Conservation (phyloP, 208 protist genomes). For the Leishmania major region DNA sequence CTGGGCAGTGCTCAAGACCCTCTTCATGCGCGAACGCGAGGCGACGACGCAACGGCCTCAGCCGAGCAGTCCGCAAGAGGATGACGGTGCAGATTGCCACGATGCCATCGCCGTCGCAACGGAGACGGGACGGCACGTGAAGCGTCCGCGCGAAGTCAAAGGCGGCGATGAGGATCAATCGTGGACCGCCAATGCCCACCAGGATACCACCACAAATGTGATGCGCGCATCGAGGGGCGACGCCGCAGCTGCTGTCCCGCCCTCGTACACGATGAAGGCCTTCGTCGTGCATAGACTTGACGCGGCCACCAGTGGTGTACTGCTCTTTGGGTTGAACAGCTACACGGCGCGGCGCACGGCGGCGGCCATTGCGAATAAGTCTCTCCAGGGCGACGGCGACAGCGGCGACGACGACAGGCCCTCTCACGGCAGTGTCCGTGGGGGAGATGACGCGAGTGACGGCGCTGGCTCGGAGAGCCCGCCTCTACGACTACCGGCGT, state of each 20-base stretch:
- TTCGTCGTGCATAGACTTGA: slow-evolving; percentile 89
- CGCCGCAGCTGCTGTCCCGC: neutral
- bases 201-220: neutral
- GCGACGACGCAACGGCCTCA: neutral
- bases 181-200: neutral
- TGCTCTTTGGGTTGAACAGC: slow-evolving; percentile 74
- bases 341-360: slow-evolving; percentile 47
- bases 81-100: neutral
- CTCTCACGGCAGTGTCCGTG: neutral
- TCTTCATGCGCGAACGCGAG: neutral
- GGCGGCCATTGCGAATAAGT: slow-evolving; percentile 49
- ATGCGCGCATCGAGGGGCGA: neutral
- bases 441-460: neutral
- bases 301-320: slow-evolving; percentile 83
- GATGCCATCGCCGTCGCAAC: neutral
- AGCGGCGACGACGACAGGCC: neutral
- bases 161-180: neutral
- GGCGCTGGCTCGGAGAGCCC: neutral
- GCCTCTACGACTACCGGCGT: neutral
- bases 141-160: neutral
- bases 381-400: neutral
- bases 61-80: neutral
- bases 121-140: neutral
- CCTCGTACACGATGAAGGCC: slow-evolving; percentile 23
- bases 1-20: slow-evolving; percentile 37